Evolutionary conservation across 257 asterid genomes (phyloP).

Genomic region (Ligustrum vulgare): DNA sequence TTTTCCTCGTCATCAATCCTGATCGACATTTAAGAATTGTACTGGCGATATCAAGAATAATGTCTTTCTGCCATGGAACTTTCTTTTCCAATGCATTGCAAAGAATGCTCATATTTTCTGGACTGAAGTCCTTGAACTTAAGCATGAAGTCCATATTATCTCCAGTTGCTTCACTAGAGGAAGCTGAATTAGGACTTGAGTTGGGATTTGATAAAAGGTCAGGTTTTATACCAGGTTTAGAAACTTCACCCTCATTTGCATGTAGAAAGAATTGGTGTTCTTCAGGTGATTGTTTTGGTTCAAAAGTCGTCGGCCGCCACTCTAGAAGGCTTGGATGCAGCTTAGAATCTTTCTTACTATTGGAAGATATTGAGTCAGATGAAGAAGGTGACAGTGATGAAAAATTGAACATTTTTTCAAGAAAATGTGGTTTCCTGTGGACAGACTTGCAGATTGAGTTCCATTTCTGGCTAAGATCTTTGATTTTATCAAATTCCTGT

Average conservation of each 20-base stretch:
- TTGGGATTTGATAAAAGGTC: conserved; percentile 86
- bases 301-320: conserved; percentile 58
- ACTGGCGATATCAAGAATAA: conserved; percentile 42
- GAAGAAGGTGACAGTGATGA: conserved; percentile 68
- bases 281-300: conserved; percentile 31
- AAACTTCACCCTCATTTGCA: conserved; percentile 34
- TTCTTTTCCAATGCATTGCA: conserved; percentile 53
- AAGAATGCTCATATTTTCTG: conserved; percentile 44
- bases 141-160: conserved; percentile 30
- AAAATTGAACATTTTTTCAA: conserved; percentile 48
- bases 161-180: conserved; percentile 86
- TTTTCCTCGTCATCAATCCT: conserved; percentile 29
- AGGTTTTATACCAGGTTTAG: conserved; percentile 48
- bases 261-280: conserved; percentile 43
- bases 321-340: conserved; percentile 39
- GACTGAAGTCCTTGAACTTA: conserved; percentile 39
- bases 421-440: conserved; percentile 67
- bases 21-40: conserved; percentile 69
- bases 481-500: conserved; percentile 62
- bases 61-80: conserved; percentile 65
- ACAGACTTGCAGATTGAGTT: conserved; percentile 77
- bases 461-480: conserved; percentile 82
- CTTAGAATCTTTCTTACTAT: conserved; percentile 40
- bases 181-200: conserved; percentile 96
- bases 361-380: conserved; percentile 71